Evolutionary conservation across 1,284 basidiomycete species (phyloP), one percentile per base, ranked within the genome.

Genomic region (Lignosus rhinocerotis): DNA sequence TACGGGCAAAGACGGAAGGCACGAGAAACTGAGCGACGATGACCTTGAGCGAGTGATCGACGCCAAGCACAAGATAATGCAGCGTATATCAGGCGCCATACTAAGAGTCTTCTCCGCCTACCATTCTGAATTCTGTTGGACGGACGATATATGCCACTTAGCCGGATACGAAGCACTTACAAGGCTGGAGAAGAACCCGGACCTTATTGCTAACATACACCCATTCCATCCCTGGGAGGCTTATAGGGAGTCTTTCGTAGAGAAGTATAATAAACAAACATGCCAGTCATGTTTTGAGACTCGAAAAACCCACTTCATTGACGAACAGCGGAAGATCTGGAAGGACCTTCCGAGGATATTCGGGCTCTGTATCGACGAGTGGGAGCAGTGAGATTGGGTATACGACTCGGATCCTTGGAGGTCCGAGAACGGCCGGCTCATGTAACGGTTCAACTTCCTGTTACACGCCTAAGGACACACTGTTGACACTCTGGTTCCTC

Each of bases 1-100:
- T 16, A 7, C 14, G 32, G 51, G 56, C 16, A 32, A 47, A 4
- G 51, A 58, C 33, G 51, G 56, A 17, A 53, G 51, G 4, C 39
- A 32, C 36, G 56, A 58, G 7, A 30, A 25, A 5, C 51, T 58
- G 14, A 38, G 45, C 19, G 8, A 17, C 2, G 34, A 17, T 14
- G 51, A 58, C n/a, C 36, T 58, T 10, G 56, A 19, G 7, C 31
- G 32, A 3, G 41, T 45, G 39, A 17, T 52, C 21, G 41, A 33
- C 31, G 45, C 45, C n/a, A 52, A 43, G 14, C 21, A 14, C 2
- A 25, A 32, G n/a, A 34, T 56, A 21, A 31, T 51, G 12, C 39
- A 42, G 17, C 25, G 16, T 31, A 33, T 25, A 16, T 8, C 19
- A n/a, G 42, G 2, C n/a, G 33, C 16, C 19, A 51, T 14, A 34